Conservation (phyloP, 352 stramenopile species). For the Globisporangium barbulae region DNA sequence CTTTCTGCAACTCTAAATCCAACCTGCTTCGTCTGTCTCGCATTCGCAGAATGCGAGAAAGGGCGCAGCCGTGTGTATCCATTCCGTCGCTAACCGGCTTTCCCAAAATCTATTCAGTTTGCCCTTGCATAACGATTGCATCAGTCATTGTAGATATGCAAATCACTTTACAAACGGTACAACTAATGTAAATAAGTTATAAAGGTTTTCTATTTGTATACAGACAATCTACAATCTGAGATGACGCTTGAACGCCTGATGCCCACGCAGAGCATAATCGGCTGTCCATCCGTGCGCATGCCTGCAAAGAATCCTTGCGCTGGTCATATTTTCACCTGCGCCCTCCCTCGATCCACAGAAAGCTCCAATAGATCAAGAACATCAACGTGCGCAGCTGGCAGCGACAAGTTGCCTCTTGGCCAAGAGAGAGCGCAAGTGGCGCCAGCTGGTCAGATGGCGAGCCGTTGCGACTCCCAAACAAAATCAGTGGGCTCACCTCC, state of each 20-base stretch:
- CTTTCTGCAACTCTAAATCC: background rate
- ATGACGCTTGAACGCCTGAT: background rate
- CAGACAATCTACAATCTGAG: background rate
- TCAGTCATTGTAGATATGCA: background rate
- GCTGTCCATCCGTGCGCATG: background rate
- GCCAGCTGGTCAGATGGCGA: background rate
- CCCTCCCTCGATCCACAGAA: background rate
- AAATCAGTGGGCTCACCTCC: background rate
- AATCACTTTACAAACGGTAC: background rate
- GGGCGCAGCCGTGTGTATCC: background rate
- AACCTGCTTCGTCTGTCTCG: background rate
- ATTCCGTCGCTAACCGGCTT: constrained; percentile 7
- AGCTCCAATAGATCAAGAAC: background rate
- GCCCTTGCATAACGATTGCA: background rate
- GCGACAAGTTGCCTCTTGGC: background rate
- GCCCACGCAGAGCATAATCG: background rate
- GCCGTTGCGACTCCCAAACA: background rate
- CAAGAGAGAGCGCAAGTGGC: background rate
- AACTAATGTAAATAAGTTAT: background rate
- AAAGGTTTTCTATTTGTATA: background rate
- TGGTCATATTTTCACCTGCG: background rate
- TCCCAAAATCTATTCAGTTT: background rate
- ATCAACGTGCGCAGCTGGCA: background rate
- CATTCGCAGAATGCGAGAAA: no score
- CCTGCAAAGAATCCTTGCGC: background rate